These are phyloP conservation scores for Plasmopara viticola DNA, from an alignment of 352 stramenopile species.

Conservation along the genomic window DNA sequence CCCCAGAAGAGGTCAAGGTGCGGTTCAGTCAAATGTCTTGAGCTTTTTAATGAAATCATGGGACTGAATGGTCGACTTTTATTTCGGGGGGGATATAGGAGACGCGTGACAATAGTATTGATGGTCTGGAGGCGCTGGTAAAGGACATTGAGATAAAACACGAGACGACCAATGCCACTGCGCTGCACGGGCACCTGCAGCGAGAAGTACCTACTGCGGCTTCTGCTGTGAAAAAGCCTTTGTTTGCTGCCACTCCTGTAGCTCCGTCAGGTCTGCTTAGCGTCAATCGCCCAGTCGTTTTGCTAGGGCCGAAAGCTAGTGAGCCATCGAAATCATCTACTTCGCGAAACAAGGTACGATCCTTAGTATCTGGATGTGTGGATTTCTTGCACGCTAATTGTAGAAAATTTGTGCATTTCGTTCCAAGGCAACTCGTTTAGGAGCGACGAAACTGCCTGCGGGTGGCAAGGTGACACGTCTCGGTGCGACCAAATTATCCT, in stretches of 20 bases:
- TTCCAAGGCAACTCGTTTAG: slow-evolving; percentile 23
- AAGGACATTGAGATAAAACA: slow-evolving; percentile 64
- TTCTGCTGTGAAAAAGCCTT: slow-evolving; percentile 16
- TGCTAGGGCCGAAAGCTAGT: slow-evolving; percentile 46
- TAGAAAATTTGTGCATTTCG: background rate
- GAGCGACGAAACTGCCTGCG: slow-evolving; percentile 31
- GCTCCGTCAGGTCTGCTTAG: slow-evolving; percentile 34
- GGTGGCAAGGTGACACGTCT: slow-evolving; percentile 45
- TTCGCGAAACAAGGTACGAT: slow-evolving; percentile 42
- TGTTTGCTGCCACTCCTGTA: slow-evolving; percentile 12
- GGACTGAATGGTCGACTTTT: slow-evolving; percentile 5
- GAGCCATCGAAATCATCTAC: slow-evolving; percentile 37
- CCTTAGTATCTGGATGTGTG: slow-evolving; percentile 35
- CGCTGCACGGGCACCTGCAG: slow-evolving; percentile 45
- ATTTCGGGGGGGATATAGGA: slow-evolving; percentile 7
- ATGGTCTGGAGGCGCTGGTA: slow-evolving; percentile 74
- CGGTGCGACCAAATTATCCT: slow-evolving; percentile 74
- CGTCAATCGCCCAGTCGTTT: slow-evolving; percentile 63
- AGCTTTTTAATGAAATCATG: background rate
- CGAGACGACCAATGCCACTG: slow-evolving; percentile 19
- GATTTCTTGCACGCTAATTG: background rate
- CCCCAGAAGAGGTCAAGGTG: slow-evolving; percentile 33
- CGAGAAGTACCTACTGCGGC: slow-evolving; percentile 26
- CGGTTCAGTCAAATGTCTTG: background rate
- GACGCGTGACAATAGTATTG: slow-evolving; percentile 34